Base-by-base conservation (phyloP, 2,329 filamentous ascomycete genomes). In the Trichoderma koningii region DNA sequence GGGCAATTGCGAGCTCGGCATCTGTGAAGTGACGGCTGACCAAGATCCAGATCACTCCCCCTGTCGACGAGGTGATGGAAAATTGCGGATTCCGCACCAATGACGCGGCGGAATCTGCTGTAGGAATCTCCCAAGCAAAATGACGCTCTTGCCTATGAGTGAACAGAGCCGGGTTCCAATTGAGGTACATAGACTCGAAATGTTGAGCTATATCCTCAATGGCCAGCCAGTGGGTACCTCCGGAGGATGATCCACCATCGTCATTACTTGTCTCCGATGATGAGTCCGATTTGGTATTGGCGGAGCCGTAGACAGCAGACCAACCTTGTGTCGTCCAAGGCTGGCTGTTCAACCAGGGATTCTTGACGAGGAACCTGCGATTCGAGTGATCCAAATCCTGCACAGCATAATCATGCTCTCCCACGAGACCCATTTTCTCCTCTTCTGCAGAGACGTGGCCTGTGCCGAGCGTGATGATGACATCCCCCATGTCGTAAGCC, bases 161-260 rank as follows among this genome's bases (percentile, higher is more conserved):
- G 77, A 99, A 99, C 0, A 97, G 81, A 0, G 85, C 84, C 0
- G 95, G 93, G 69, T 97, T 97, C 95, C 95, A 99, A 77, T 98
- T 99, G 63, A 99, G 82, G 76, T 98, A 99, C 70, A 99, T 86
- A 19, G 93, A 96, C 74, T 98, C 93, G 68, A 97, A 99, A 73
- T 97, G 89, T 72, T 97, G 93, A 42, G 92, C 85, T 4, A 97
- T 87, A 69, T 93, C 91, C 70, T 96, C 91, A 30, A 95, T 87
- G 26, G 89, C 87, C 78, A 98, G 96, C 94, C 95, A 98, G 73
- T 97, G 96, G 0, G 90, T 92, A n/a, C 93, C 92, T 0, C 89
- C 68, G 7, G 75, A 73, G 2, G 15, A 41, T 71, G 69, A 26
- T 67, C 62, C 52, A n/a, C 41, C 34, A 45, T 28, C 14, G 19